Conservation (phyloP, 2,329 filamentous ascomycete species). For the Colletotrichum tropicale region DNA sequence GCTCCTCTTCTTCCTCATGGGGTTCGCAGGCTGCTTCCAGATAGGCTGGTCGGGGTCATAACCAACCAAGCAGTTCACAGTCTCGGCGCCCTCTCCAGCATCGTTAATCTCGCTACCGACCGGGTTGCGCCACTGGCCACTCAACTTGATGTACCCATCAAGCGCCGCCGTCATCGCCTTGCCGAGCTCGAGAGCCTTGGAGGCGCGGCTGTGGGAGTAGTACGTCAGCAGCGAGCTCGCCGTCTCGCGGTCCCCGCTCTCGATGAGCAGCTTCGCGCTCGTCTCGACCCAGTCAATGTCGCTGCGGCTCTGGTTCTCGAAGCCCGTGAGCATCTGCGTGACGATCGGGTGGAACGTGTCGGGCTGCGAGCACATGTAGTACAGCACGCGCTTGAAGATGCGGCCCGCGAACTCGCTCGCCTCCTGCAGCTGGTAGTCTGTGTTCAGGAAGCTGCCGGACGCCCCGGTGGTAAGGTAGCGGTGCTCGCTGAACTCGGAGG, state of each 20-base stretch:
- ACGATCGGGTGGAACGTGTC: conserved; percentile 26
- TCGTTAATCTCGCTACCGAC: conserved; percentile 35
- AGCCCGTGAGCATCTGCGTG: conserved; percentile 25
- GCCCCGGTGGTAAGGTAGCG: conserved; percentile 30
- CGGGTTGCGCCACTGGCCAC: conserved; percentile 25
- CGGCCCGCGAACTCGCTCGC: conserved; percentile 28
- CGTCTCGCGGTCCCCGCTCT: conserved; percentile 20
- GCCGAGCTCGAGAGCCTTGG: conserved; percentile 25
- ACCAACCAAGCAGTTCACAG: conserved; percentile 37
- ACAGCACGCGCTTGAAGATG: conserved; percentile 30
- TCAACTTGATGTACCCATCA: conserved; percentile 28
- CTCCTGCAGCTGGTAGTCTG: conserved; percentile 30
- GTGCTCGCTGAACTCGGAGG: conserved; percentile 30
- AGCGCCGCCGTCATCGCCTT: conserved; percentile 23
- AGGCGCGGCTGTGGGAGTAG: conserved; percentile 26
- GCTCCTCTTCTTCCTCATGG: neutral
- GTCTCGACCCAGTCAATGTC: conserved; percentile 27
- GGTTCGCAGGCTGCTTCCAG: conserved; percentile 14
- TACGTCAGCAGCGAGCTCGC: conserved; percentile 25
- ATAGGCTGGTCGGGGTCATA: conserved; percentile 29
- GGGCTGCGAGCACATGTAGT: conserved; percentile 31
- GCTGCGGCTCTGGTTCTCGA: conserved; percentile 25
- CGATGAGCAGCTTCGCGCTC: conserved; percentile 22
- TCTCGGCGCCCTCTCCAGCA: conserved; percentile 32
- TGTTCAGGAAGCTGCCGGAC: conserved; percentile 27